These are phyloP conservation scores for Bocquillonia castaneifolia DNA, from an alignment of 441 rosid species.

Conservation along the genomic window DNA sequence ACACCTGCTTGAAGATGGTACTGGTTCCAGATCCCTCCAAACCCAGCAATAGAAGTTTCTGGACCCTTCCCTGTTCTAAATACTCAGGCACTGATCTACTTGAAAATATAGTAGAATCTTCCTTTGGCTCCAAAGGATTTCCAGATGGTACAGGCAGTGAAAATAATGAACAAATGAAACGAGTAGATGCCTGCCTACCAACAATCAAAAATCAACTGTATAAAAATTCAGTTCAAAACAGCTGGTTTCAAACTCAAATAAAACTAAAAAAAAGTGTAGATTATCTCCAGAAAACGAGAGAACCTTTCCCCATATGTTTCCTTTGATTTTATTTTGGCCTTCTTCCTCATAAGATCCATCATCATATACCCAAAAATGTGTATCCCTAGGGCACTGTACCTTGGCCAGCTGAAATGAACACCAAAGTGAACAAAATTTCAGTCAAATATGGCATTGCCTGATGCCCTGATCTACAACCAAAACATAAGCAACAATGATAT, in stretches of 20 bases:
- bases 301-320: conserved; percentile 49
- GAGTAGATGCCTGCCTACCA: conserved; percentile 72
- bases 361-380: conserved; percentile 46
- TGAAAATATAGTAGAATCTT: conserved; percentile 40
- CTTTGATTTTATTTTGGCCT: conserved; percentile 46
- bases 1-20: conserved; percentile 89
- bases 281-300: conserved; percentile 26
- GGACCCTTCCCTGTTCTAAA: conserved; percentile 57
- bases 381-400: conserved; percentile 42
- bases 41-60: conserved; percentile 73
- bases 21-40: conserved; percentile 81
- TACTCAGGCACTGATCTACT: conserved; percentile 46
- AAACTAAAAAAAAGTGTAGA: not conserved
- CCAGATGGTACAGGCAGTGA: conserved; percentile 78
- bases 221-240: conserved; percentile 30
- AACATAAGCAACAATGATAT: not conserved
- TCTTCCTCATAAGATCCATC: conserved; percentile 47
- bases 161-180: conserved; percentile 64
- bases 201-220: conserved; percentile 25
- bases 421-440: conserved; percentile 3
- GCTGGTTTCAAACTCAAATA: not conserved
- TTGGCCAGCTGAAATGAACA: conserved; percentile 35
- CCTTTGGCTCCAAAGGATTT: conserved; percentile 45
- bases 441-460: not conserved
- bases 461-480: not conserved